Evolutionary conservation across 257 asterid genomes (phyloP).

Genomic region (Capsicum baccatum): DNA sequence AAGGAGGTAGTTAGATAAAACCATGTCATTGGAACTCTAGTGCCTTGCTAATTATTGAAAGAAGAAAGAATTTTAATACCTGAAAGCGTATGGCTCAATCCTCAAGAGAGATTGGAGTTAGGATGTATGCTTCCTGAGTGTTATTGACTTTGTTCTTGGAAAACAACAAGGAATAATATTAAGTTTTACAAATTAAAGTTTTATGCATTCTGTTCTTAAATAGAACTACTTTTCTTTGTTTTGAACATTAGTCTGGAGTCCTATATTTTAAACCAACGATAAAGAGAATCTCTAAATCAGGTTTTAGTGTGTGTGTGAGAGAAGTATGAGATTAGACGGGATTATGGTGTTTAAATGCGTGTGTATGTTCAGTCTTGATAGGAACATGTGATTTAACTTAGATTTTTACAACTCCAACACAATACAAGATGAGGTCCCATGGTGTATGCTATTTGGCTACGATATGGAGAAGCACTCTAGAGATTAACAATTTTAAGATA

Average conservation of each 20-base stretch:
- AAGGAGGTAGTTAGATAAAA: constrained; percentile 3
- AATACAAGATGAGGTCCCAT: not conserved
- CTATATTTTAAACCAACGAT: not conserved
- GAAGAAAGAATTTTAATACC: constrained; percentile 1
- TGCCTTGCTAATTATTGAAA: not conserved
- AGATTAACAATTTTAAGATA: not conserved
- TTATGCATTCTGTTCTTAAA: not conserved
- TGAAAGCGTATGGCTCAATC: not conserved
- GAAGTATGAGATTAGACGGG: too few relatives aligned
- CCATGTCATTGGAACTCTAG: not conserved
- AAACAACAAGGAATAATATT: not conserved
- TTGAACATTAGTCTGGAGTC: not conserved
- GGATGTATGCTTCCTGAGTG: not conserved
- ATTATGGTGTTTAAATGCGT: too few relatives aligned
- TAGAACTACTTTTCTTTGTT: not conserved
- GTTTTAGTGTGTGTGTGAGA: not conserved
- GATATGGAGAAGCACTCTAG: not conserved
- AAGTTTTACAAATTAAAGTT: not conserved
- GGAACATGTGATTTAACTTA: not conserved
- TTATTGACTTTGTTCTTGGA: not conserved
- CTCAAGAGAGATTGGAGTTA: not conserved
- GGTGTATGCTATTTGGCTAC: not conserved
- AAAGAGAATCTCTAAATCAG: not conserved
- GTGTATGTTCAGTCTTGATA: not conserved
- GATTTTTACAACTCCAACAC: not conserved